phyloP scores from a whole-genome alignment of 1,139 yeast species.

The Blastobotrys petasosporus region DNA sequence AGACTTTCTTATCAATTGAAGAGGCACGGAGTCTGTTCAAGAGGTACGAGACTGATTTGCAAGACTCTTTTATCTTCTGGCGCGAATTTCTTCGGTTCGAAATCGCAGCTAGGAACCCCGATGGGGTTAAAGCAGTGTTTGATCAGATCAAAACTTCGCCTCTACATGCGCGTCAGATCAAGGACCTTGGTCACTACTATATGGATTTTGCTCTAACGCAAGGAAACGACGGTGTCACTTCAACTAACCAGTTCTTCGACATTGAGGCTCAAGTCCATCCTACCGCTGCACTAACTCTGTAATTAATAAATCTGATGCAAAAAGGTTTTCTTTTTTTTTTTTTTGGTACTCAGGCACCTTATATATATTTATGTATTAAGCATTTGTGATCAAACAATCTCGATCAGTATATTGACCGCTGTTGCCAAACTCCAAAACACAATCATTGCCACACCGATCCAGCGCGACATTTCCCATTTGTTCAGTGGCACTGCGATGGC shows the following conservation, averaged over 20 bases:
- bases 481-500: slow-evolving; percentile 54
- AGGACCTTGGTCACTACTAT: slow-evolving; percentile 32
- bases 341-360: not conserved
- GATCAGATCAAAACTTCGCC: slow-evolving; percentile 11
- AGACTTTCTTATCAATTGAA: not conserved
- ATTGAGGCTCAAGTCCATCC: slow-evolving; percentile 14
- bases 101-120: slow-evolving; percentile 17
- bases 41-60: slow-evolving; percentile 19
- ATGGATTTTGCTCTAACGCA: slow-evolving; percentile 28
- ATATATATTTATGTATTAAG: too few species aligned
- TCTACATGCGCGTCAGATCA: slow-evolving; percentile 25
- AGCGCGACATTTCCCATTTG: slow-evolving; percentile 57
- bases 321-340: not conserved
- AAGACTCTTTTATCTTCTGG: slow-evolving; percentile 31
- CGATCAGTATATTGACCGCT: slow-evolving; percentile 26
- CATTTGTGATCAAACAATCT: slow-evolving; percentile 14
- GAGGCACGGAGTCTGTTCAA: slow-evolving; percentile 16
- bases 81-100: slow-evolving; percentile 31
- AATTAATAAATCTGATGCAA: not conserved
- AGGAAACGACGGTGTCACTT: not conserved
- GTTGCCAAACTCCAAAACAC: slow-evolving; percentile 48
- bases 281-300: slow-evolving; percentile 5
- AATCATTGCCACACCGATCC: slow-evolving; percentile 51
- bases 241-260: slow-evolving; percentile 15
- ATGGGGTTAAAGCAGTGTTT: slow-evolving; percentile 6